phyloP scores from a whole-genome alignment of 1,284 basidiomycete genomes.

The Ceratobasidium sp. region DNA sequence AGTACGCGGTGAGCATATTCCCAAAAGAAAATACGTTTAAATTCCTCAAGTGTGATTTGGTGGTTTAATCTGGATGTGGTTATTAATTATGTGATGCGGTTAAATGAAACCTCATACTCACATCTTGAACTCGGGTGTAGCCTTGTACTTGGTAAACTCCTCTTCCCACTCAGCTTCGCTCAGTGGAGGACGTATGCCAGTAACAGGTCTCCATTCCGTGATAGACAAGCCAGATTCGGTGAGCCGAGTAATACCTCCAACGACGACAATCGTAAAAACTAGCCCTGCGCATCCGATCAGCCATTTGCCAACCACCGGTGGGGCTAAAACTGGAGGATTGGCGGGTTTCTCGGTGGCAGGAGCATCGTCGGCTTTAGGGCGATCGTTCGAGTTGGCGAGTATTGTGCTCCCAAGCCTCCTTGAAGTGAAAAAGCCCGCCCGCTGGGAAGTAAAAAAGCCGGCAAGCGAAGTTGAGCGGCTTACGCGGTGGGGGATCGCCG shows the following conservation, averaged over 20 bases:
- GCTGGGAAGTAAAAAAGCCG: constrained; percentile 35
- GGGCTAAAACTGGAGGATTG: constrained; percentile 56
- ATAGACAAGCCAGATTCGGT: constrained; percentile 98
- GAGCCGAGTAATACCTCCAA: constrained; percentile 95
- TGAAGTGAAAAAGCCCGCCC: constrained; percentile 31
- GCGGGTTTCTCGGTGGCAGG: constrained; percentile 2
- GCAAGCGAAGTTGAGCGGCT: constrained; percentile 15
- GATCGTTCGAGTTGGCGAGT: constrained; percentile 5
- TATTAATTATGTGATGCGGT: background rate
- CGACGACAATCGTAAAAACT: constrained; percentile 92
- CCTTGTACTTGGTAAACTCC: constrained; percentile 96
- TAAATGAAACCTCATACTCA: constrained; percentile 63
- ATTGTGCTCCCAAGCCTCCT: constrained; percentile 23
- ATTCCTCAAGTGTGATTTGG: constrained; percentile 87
- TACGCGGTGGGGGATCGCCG: constrained; percentile 18
- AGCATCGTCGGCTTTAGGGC: constrained; percentile 9
- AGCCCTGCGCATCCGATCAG: constrained; percentile 85
- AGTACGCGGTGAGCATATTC: constrained; percentile 98
- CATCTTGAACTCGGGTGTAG: constrained; percentile 95
- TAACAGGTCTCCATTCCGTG: constrained; percentile 97
- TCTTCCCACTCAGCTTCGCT: constrained; percentile 82
- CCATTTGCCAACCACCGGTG: constrained; percentile 84
- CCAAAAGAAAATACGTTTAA: constrained; percentile 98
- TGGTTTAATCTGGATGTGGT: constrained; percentile 81
- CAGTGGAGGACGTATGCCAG: constrained; percentile 89